phyloP scores from a whole-genome alignment of 306 rosid species.

The Pterocarpus santalinus region DNA sequence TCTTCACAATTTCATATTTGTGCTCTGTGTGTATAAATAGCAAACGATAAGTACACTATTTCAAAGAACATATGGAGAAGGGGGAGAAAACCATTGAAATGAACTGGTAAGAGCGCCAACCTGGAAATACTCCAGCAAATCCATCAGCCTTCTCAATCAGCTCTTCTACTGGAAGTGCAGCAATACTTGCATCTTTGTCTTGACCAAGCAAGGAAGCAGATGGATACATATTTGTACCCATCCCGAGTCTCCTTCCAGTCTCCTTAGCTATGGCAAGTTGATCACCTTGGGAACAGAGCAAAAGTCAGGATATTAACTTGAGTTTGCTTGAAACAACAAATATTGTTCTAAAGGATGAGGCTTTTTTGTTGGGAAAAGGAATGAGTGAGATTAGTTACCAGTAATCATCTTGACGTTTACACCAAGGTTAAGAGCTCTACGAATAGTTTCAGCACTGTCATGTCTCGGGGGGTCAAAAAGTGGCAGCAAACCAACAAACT shows the following conservation, averaged over 20 bases:
- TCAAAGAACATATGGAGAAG: not conserved
- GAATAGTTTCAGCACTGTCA: constrained; percentile 98
- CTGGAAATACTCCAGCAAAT: constrained; percentile 99
- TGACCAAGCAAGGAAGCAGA: constrained; percentile 95
- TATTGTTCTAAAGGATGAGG: not conserved
- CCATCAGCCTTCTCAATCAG: constrained; percentile 98
- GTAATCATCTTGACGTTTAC: constrained; percentile 99
- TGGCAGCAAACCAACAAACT: constrained; percentile 91
- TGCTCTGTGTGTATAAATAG: constrained; percentile 63
- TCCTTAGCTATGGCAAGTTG: constrained; percentile 99
- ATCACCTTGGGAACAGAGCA: constrained; percentile 67
- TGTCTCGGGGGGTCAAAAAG: constrained; percentile 98
- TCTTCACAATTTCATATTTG: constrained; percentile 95
- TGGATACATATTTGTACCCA: constrained; percentile 99
- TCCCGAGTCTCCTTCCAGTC: constrained; percentile 97
- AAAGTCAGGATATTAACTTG: constrained; percentile 28
- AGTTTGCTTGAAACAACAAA: constrained; percentile 19
- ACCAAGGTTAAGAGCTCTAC: constrained; percentile 95
- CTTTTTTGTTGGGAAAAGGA: not conserved
- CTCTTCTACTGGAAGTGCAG: constrained; percentile 93
- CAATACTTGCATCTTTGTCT: constrained; percentile 83
- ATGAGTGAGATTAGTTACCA: constrained; percentile 58
- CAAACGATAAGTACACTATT: not conserved
- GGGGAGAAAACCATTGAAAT: too few relatives aligned
- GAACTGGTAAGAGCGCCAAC: constrained; percentile 52